Evolutionary conservation across 345 rosid species (phyloP), one percentile per base, ranked within the genome.

Genomic region (Eucalyptus cloeziana): DNA sequence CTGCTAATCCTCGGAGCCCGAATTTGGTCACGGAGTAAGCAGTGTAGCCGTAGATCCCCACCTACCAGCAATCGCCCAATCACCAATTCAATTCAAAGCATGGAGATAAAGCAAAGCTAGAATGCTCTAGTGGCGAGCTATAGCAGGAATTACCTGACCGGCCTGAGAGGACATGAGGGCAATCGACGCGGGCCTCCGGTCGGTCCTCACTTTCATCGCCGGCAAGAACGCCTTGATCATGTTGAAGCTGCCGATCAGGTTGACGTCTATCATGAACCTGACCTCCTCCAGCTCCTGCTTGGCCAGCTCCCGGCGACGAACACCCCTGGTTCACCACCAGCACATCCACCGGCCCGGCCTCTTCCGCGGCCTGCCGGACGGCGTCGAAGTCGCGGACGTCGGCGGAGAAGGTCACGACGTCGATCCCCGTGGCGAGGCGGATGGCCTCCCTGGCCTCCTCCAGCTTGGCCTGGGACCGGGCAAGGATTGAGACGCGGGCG

Each of bases 1-100:
- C 98, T 37, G 98, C 99, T 90, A 97, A 91, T 58, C 99, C 99
- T 47, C 95, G 93, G 13, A 96, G 96, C n/a, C 96, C 99, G 88
- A 96, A 97, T 89, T 97, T 97, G 89, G 93, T 96, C 1, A 97
- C 99, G 3, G 97, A 94, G 89, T 96, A 97, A 45, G 96, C 98
- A 76, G 98, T 92, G 93, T 97, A 96, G 19, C 99, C 99, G 87
- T 96, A 96, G 37, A 97, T 86, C 43, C 99, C 99, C 85, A 93
- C 99, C 99, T 81, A 40, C 40, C 6, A 51, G 71, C 33, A 86
- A 86, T 69, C 80, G 5, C 22, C 80, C 60, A 37, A 69, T 33
- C 81, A 37, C 25, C 44, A 33, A 71, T 71, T 71, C 27, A 25
- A 17, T 71, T 10, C 6, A 16, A 67, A 37, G 45, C 45, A 71